Conservation (phyloP, 2,329 filamentous ascomycete genomes). For the Stachybotrys elegans region DNA sequence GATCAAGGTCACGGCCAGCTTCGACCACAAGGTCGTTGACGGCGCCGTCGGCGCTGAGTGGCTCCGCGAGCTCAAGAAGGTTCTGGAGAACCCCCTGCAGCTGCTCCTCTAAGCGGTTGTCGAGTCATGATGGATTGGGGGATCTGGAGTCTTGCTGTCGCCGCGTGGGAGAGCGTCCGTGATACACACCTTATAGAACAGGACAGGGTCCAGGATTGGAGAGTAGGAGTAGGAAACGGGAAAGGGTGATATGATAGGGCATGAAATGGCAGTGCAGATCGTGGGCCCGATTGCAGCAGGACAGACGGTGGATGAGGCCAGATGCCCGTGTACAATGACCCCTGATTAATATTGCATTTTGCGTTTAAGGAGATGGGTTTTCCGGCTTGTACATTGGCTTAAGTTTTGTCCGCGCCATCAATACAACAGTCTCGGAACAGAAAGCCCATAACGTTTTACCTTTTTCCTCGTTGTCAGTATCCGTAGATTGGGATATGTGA, state of each 20-base stretch:
- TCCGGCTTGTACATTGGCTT: slow-evolving; percentile 7
- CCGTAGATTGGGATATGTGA: no score
- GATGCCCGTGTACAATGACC: slow-evolving; percentile 37
- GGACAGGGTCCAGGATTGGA: neutral
- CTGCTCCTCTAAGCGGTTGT: slow-evolving; percentile 68
- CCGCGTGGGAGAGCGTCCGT: slow-evolving; percentile 5
- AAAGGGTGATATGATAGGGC: slow-evolving; percentile 11
- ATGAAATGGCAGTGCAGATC: slow-evolving; percentile 9
- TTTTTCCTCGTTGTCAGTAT: no score
- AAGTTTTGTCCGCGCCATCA: slow-evolving; percentile 1
- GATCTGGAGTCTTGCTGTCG: neutral
- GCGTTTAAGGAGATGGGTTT: slow-evolving; percentile 16
- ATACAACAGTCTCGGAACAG: neutral
- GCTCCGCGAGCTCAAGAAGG: slow-evolving; percentile 95
- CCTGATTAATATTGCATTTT: slow-evolving; percentile 34
- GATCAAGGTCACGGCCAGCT: slow-evolving; percentile 90
- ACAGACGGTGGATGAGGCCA: slow-evolving; percentile 20
- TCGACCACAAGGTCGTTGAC: slow-evolving; percentile 98
- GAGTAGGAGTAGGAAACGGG: slow-evolving; percentile 8
- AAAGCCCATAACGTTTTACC: no score
- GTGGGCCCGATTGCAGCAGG: neutral
- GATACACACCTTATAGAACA: slow-evolving; percentile 1
- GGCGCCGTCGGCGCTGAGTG: slow-evolving; percentile 95
- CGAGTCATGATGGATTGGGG: slow-evolving; percentile 2
- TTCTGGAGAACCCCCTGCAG: slow-evolving; percentile 94